Conservation (phyloP, 805 yeast genomes). For the Clavispora santaluciae region DNA sequence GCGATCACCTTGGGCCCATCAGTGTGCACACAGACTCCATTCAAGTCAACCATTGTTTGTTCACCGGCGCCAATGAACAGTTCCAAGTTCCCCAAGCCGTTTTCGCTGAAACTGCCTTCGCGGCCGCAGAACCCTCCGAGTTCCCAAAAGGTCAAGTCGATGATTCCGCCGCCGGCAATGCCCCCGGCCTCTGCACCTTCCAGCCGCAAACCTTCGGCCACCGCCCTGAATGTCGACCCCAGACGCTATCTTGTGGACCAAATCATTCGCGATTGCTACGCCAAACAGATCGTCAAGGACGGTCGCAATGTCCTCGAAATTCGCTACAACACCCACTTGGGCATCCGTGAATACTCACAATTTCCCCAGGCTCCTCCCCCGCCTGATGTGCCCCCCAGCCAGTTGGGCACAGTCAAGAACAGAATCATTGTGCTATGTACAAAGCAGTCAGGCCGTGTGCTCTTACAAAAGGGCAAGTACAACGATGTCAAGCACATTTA, state of each 20-base stretch:
- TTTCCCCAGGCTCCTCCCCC: slow-evolving; percentile 72
- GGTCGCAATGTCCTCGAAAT: slow-evolving; percentile 15
- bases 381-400: slow-evolving; percentile 37
- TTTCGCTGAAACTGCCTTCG: neutral
- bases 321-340: slow-evolving; percentile 70
- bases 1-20: too few relatives aligned
- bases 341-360: slow-evolving; percentile 68
- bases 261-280: slow-evolving; percentile 35
- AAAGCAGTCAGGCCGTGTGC: slow-evolving; percentile 61
- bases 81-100: neutral
- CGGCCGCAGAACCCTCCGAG: neutral
- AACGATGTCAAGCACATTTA: slow-evolving; percentile 60
- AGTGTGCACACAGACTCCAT: neutral
- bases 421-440: slow-evolving; percentile 60
- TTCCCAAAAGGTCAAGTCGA: neutral
- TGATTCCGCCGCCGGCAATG: slow-evolving; percentile 1
- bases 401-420: slow-evolving; percentile 43
- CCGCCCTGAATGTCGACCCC: slow-evolving; percentile 9
- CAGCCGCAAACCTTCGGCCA: neutral
- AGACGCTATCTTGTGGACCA: slow-evolving; percentile 25
- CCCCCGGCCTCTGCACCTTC: neutral
- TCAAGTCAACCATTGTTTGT: neutral
- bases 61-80: neutral
- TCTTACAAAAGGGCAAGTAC: slow-evolving; percentile 81
- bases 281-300: slow-evolving; percentile 18